These are phyloP conservation scores for Otatea glauca DNA, from an alignment of 176 grass and related monocot genomes.

Conservation along the genomic window DNA sequence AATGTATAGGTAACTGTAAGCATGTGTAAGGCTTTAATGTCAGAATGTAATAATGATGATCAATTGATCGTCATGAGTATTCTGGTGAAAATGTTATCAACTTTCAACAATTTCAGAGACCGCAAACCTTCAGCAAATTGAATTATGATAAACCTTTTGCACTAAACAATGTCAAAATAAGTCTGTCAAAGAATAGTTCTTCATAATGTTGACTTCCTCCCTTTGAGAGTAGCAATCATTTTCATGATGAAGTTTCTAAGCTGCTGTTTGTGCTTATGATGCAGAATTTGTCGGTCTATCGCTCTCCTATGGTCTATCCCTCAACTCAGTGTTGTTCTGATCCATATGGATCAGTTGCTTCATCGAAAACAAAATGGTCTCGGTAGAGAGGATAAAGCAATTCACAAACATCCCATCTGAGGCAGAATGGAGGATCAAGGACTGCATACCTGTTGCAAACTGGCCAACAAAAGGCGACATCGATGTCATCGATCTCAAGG, in stretches of 20 bases:
- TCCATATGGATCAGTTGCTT: conserved; percentile 88
- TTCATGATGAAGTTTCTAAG: conserved; percentile 14
- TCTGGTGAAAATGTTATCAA: background rate
- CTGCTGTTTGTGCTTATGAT: conserved; percentile 19
- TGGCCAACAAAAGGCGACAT: conserved; percentile 88
- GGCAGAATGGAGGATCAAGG: conserved; percentile 77
- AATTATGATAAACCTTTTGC: background rate
- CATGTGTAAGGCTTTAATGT: background rate
- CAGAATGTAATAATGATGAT: background rate
- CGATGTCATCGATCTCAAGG: conserved; percentile 79
- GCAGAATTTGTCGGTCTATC: conserved; percentile 93
- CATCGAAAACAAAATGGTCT: conserved; percentile 95
- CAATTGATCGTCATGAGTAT: background rate
- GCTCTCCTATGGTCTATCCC: conserved; percentile 92
- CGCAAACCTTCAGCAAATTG: background rate
- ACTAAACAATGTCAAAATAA: background rate
- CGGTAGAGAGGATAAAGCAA: conserved; percentile 95
- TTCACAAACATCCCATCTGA: conserved; percentile 91
- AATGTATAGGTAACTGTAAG: background rate
- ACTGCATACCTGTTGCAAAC: conserved; percentile 64
- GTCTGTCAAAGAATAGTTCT: background rate
- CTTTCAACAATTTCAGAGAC: background rate
- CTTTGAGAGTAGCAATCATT: background rate
- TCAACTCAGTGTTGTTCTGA: conserved; percentile 81
- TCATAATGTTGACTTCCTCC: background rate